Evolutionary conservation across 2,329 filamentous ascomycete genomes (phyloP).

Genomic region (Spiromastix sp.): DNA sequence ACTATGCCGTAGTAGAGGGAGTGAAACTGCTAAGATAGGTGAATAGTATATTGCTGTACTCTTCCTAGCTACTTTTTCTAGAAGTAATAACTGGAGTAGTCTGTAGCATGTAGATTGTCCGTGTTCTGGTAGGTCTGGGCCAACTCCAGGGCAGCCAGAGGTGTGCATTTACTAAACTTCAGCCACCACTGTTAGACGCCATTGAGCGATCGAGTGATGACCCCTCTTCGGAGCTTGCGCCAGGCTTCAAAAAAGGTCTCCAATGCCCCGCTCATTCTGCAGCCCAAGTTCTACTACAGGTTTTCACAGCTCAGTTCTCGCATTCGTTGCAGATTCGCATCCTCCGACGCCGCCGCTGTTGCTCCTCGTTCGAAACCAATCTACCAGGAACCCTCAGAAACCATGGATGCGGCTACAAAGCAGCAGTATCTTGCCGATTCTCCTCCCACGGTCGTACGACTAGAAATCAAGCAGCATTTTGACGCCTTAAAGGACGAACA

Average conservation of each 20-base stretch:
- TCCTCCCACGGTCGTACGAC: constrained; percentile 75
- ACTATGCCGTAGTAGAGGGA: no score
- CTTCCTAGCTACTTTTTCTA: no score
- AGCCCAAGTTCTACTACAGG: constrained; percentile 7
- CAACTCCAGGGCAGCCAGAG: no score
- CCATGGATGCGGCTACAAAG: constrained; percentile 32
- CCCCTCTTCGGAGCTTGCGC: constrained; percentile 11
- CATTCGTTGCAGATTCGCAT: constrained; percentile 12
- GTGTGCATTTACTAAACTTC: no score
- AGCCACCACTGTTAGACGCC: no score
- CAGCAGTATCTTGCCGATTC: constrained; percentile 80
- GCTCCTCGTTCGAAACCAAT: constrained; percentile 3
- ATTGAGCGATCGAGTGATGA: constrained; percentile 9
- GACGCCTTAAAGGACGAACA: constrained; percentile 46
- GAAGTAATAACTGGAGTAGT: no score
- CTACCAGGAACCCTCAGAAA: constrained; percentile 10
- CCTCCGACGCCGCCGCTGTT: constrained; percentile 1
- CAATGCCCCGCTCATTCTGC: not conserved
- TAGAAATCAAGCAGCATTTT: constrained; percentile 91
- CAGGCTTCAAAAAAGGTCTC: constrained; percentile 4
- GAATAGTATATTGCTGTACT: no score
- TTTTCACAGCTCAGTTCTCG: constrained; percentile 17
- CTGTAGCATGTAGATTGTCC: no score
- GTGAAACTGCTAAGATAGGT: no score
- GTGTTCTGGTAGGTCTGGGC: no score